These are phyloP conservation scores for Podospora didyma DNA, from an alignment of 495 filamentous ascomycete genomes.

Conservation along the genomic window DNA sequence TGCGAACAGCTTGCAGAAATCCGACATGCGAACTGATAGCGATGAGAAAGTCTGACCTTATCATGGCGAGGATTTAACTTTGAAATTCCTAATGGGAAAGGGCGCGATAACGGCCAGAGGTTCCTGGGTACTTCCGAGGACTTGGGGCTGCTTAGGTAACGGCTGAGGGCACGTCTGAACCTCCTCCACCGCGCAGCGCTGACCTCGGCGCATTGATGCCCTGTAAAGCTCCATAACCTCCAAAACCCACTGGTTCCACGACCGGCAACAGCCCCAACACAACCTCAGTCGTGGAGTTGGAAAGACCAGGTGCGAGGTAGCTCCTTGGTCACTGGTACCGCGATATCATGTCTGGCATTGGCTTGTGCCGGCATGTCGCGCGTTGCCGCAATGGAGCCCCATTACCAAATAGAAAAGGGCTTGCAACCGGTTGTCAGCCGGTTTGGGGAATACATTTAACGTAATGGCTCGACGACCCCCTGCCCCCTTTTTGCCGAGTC, in stretches of 20 bases:
- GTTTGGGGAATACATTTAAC: slow-evolving; percentile 45
- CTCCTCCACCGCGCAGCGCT: no score
- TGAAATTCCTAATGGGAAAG: slow-evolving; percentile 37
- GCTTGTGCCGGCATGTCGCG: neutral
- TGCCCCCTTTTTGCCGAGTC: slow-evolving; percentile 31
- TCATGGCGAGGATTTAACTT: slow-evolving; percentile 28
- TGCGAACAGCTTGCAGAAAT: slow-evolving; percentile 1
- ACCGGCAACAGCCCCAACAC: no score
- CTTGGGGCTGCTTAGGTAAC: neutral
- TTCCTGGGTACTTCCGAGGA: slow-evolving; percentile 16
- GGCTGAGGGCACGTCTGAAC: neutral
- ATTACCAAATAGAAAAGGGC: slow-evolving; percentile 51
- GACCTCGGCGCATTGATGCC: no score
- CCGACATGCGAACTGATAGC: slow-evolving; percentile 17
- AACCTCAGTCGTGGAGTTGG: no score
- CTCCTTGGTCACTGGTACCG: neutral
- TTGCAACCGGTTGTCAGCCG: slow-evolving; percentile 26
- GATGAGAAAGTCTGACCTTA: slow-evolving; percentile 27
- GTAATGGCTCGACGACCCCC: slow-evolving; percentile 38
- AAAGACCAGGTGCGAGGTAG: neutral
- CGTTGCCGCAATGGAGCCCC: slow-evolving; percentile 17
- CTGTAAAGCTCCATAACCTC: no score
- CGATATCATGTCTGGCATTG: neutral
- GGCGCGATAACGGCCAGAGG: slow-evolving; percentile 21
- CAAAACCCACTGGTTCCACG: no score